A percentile compares a stretch with the other conserved stretches of the same genome.
These are phyloP conservation scores for Leucogyrophana mollusca DNA, from an alignment of 768 basidiomycete genomes.

Conservation along the genomic window DNA sequence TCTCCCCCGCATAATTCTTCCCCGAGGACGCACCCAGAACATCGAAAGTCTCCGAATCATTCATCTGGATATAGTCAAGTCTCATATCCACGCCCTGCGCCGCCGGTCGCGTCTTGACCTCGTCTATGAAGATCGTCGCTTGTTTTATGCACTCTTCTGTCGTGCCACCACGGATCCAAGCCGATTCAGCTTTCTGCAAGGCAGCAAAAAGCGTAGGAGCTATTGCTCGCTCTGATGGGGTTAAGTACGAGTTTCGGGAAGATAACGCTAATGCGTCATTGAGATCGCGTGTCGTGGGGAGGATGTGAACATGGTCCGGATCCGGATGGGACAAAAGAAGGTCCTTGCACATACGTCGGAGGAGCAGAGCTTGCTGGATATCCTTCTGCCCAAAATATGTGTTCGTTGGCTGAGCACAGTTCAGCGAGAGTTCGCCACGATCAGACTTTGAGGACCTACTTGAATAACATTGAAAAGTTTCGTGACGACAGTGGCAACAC, in stretches of 20 bases:
- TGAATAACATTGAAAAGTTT: constrained; percentile 94
- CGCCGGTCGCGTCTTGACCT: constrained; percentile 26
- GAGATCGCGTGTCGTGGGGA: constrained; percentile 78
- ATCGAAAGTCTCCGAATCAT: constrained; percentile 76
- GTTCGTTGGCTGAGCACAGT: constrained; percentile 67
- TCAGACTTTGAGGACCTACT: constrained; percentile 40
- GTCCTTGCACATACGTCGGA: constrained; percentile 77
- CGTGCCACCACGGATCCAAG: constrained; percentile 52
- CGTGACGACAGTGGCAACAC: constrained; percentile 91
- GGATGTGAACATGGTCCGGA: constrained; percentile 73
- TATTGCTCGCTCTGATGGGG: constrained; percentile 54
- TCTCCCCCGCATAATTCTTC: constrained; percentile 26
- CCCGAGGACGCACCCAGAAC: constrained; percentile 39
- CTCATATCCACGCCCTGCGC: constrained; percentile 49
- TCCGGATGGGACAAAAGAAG: constrained; percentile 79
- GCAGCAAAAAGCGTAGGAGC: constrained; percentile 71
- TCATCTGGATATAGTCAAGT: constrained; percentile 88
- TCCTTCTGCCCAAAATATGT: constrained; percentile 99
- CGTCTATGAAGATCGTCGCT: constrained; percentile 43
- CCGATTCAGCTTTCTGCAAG: constrained; percentile 51
- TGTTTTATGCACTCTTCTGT: constrained; percentile 48
- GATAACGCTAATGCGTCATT: constrained; percentile 78
- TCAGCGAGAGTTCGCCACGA: not conserved
- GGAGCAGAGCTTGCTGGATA: constrained; percentile 90
- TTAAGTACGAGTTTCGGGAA: constrained; percentile 86